Percentiles rank a stretch among this genome's conserved stretches.
Evolutionary conservation across 2,329 filamentous ascomycete species (phyloP).

Genomic region (Cryphonectria parasitica): DNA sequence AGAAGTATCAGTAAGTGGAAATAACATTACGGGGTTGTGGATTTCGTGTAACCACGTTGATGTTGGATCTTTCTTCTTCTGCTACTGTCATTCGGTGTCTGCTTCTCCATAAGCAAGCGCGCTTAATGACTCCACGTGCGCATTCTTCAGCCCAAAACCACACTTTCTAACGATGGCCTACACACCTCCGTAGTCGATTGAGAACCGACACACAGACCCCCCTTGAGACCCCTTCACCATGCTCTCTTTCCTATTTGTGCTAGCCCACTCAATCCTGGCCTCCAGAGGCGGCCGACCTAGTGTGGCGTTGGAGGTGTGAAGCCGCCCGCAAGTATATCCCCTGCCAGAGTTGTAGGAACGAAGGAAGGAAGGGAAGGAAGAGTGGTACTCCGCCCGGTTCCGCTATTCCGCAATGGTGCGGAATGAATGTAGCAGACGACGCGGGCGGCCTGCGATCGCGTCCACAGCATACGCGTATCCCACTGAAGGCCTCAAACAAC

Average conservation of each 20-base stretch:
- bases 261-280: neutral
- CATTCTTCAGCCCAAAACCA: neutral
- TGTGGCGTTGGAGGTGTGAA: neutral
- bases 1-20: neutral
- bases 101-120: neutral
- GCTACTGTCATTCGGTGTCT: too few relatives aligned
- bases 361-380: neutral
- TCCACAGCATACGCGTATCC: neutral
- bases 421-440: neutral
- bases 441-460: neutral
- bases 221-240: neutral
- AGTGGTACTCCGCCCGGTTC: neutral
- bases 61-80: neutral
- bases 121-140: neutral
- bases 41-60: neutral
- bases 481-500: neutral
- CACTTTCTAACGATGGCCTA: neutral
- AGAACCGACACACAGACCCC: neutral
- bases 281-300: neutral
- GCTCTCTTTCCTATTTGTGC: neutral
- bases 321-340: neutral
- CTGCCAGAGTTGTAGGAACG: neutral
- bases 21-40: neutral
- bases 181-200: neutral
- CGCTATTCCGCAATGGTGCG: neutral